phyloP scores from a whole-genome alignment of 345 rosid genomes.

The Corymbia maculata region DNA sequence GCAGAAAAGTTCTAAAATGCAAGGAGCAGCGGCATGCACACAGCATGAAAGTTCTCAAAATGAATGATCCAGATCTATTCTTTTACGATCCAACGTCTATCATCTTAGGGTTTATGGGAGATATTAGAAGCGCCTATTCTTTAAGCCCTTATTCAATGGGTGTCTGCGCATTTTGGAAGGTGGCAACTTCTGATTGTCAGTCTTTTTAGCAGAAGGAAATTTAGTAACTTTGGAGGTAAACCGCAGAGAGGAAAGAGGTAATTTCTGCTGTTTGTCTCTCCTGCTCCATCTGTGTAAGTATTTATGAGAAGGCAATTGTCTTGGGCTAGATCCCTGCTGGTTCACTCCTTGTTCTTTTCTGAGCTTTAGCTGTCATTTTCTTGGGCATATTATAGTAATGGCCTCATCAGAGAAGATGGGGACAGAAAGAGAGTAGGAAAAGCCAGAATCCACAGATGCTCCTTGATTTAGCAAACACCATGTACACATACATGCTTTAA shows the following conservation, averaged over 20 bases:
- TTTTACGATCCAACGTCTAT: neutral
- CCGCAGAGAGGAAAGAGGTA: neutral
- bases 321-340: neutral
- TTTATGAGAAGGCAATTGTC: neutral
- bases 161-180: neutral
- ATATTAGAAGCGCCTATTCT: neutral
- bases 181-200: neutral
- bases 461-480: neutral
- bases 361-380: neutral
- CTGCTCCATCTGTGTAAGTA: neutral
- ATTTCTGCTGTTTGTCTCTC: neutral
- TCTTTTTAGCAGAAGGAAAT: neutral
- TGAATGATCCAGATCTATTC: neutral
- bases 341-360: neutral
- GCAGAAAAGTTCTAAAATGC: neutral
- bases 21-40: neutral
- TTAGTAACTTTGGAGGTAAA: neutral
- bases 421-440: neutral
- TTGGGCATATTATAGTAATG: neutral
- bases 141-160: neutral
- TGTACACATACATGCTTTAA: neutral
- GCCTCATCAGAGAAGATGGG: neutral
- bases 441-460: neutral
- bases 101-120: neutral
- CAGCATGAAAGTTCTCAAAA: neutral